Evolutionary conservation across 1,284 basidiomycete species (phyloP).

Genomic region (Puccinia novopanici): DNA sequence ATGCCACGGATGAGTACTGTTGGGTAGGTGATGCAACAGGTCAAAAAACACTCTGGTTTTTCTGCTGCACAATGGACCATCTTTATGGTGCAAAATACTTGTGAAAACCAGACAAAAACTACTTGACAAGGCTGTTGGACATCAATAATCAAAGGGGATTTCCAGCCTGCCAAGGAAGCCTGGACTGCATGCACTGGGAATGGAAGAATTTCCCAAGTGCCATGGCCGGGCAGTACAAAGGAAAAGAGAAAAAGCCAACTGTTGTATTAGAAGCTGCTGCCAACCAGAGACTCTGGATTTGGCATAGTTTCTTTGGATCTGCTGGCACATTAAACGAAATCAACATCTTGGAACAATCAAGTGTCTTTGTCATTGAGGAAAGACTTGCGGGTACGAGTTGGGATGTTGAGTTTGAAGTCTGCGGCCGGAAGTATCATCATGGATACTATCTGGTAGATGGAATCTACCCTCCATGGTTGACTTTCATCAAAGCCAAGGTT

Average conservation of each 20-base stretch:
- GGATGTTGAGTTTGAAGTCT: background rate
- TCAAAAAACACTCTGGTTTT: background rate
- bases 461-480: too few species aligned
- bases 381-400: background rate
- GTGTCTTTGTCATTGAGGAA: background rate
- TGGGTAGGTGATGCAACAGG: background rate
- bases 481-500: too few species aligned
- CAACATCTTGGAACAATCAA: background rate
- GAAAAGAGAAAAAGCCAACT: too few species aligned
- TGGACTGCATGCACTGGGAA: too few species aligned
- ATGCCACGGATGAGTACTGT: slow-evolving; percentile 6
- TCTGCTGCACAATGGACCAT: background rate
- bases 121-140: background rate
- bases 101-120: background rate
- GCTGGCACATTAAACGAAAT: slow-evolving; percentile 29
- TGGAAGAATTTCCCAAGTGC: too few species aligned
- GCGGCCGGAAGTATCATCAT: background rate
- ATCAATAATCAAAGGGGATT: slow-evolving; percentile 5
- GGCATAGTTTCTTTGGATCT: slow-evolving; percentile 11
- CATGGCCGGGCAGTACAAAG: too few species aligned
- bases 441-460: slow-evolving; percentile 16
- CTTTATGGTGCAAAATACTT: background rate
- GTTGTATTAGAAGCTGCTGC: too few species aligned
- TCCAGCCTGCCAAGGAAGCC: slow-evolving; percentile 3
- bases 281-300: too few species aligned